phyloP scores from a whole-genome alignment of 192 early-diverging fungal genomes.

The Lobulomyces angularis region DNA sequence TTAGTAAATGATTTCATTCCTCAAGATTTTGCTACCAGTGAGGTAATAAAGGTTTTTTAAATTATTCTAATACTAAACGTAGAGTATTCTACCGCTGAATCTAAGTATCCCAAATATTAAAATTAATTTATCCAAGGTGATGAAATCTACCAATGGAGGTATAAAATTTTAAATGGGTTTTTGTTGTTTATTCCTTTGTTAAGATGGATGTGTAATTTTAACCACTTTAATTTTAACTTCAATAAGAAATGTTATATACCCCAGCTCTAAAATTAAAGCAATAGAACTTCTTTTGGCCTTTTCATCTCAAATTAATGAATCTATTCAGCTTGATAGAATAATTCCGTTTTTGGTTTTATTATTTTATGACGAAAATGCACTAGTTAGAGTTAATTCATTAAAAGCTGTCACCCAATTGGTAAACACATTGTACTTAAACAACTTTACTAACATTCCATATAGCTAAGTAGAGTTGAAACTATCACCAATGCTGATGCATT shows the following conservation, averaged over 20 bases:
- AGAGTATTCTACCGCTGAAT: no score
- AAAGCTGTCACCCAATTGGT: conserved; percentile 60
- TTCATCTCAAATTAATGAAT: conserved; percentile 51
- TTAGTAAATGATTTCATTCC: no score
- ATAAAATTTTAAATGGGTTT: background rate
- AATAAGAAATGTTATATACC: conserved; percentile 57
- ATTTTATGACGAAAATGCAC: conserved; percentile 45
- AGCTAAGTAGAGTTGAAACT: conserved; percentile 63
- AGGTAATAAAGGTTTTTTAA: no score
- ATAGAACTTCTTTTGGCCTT: conserved; percentile 63
- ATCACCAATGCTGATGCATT: conserved; percentile 70
- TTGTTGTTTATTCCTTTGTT: conserved; percentile 2
- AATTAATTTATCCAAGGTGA: no score
- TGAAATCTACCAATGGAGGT: no score
- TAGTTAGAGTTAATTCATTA: conserved; percentile 52
- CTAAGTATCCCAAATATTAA: no score
- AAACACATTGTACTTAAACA: conserved; percentile 1
- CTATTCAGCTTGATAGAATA: conserved; percentile 58
- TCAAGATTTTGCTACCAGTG: no score
- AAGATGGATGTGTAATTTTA: conserved; percentile 61
- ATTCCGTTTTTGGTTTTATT: conserved; percentile 65
- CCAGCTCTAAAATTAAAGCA: conserved; percentile 56
- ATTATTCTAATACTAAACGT: no score
- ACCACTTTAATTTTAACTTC: conserved; percentile 52
- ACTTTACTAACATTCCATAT: background rate